Evolutionary conservation across 2,329 filamentous ascomycete genomes (phyloP), one percentile per base, ranked within the genome.

Genomic region (Annulohypoxylon truncatum): DNA sequence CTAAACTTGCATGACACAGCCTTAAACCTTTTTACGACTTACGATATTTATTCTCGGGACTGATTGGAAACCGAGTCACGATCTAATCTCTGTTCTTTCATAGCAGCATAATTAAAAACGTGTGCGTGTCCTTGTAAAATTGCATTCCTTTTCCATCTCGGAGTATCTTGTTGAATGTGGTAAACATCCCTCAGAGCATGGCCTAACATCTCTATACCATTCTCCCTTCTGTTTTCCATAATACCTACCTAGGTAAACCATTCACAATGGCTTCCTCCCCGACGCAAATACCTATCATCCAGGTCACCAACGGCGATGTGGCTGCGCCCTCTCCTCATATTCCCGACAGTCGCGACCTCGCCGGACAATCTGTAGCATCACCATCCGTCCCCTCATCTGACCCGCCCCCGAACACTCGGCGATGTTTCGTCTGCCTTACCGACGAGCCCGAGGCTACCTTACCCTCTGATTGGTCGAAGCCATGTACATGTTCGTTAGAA

Each of bases 401-500:
- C 10, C 68, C 69, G 35, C 55, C 71, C 9, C 58, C 71, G 24
- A 66, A 72, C 38, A 74, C 73, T 24, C 80, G 81, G 52, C 82
- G 81, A 73, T 90, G 88, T 81, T 90, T 89, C 79, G 88, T 90
- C 73, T 90, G 88, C 75, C 82, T 89, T 28, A 83, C 82, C 68
- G 87, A 87, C 52, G 82, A 88, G 68, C 80, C 81, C 24, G 83
- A 87, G 38, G 79, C 77, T 8, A 78, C 81, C 18, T 74, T 83
- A 7, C 82, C 85, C 3, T 77, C 80, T 47, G 78, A 82, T 58
- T 99, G 96, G 95, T 89, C 93, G 46, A 92, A 91, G 58, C 94
- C 96, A 1, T 99, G 96, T 77, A 91, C 91, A 0, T 99, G 96
- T 79, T 94, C 92, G 10, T 84, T 99, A 38, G 92, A 92, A 60